These are phyloP conservation scores for Lasiosphaeris hirsuta DNA, from an alignment of 495 filamentous ascomycete genomes.

Conservation along the genomic window DNA sequence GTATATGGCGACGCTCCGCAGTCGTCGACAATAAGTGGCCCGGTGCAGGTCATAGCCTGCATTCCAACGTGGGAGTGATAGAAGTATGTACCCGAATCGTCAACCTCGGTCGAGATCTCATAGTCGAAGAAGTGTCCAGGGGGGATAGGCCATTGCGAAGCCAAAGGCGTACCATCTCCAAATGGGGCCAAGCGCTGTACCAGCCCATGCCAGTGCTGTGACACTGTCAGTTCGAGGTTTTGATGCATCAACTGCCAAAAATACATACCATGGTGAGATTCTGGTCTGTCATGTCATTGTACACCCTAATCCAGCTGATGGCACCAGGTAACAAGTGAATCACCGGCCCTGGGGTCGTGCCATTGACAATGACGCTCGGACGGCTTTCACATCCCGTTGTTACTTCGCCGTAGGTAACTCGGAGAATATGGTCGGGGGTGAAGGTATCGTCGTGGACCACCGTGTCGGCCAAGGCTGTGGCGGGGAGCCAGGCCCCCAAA, in stretches of 20 bases:
- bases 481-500: slow-evolving; percentile 3
- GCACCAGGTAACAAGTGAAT: slow-evolving; percentile 46
- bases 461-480: background rate
- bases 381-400: slow-evolving; percentile 43
- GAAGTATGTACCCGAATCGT: slow-evolving; percentile 55
- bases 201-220: slow-evolving; percentile 61
- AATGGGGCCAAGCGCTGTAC: slow-evolving; percentile 53
- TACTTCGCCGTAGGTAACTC: slow-evolving; percentile 38
- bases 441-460: slow-evolving; percentile 40
- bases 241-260: background rate
- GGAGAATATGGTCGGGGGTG: slow-evolving; percentile 49
- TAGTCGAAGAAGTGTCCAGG: slow-evolving; percentile 61
- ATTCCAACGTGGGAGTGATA: slow-evolving; percentile 60
- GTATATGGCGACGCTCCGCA: slow-evolving; percentile 40
- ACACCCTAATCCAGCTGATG: slow-evolving; percentile 56
- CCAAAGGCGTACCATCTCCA: slow-evolving; percentile 52
- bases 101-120: slow-evolving; percentile 47
- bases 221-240: slow-evolving; percentile 11
- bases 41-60: slow-evolving; percentile 51
- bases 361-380: slow-evolving; percentile 50
- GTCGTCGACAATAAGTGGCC: slow-evolving; percentile 55
- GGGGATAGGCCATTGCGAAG: slow-evolving; percentile 57
- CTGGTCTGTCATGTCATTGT: slow-evolving; percentile 52
- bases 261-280: slow-evolving; percentile 54
- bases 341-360: slow-evolving; percentile 50